A percentile compares a stretch with the other conserved stretches of the same genome.
phyloP scores from a whole-genome alignment of 1,139 yeast species.

The Lodderomyces pseudojiufengensis region DNA sequence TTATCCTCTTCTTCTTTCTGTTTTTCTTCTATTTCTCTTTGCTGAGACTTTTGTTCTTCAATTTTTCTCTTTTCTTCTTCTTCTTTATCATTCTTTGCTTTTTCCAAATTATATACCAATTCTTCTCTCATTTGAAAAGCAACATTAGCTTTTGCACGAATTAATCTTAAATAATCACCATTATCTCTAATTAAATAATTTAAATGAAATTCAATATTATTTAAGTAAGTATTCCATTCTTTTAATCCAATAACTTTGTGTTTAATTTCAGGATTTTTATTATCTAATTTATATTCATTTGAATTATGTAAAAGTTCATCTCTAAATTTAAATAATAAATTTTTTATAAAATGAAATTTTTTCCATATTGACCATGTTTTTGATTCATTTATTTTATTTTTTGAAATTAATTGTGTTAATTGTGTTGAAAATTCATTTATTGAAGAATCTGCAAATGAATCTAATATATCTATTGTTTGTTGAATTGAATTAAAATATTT shows the following conservation, averaged over 20 bases:
- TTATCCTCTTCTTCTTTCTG: conserved; percentile 2
- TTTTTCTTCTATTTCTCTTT: conserved; percentile 1
- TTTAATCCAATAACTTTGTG: conserved; percentile 38
- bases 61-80: conserved; percentile 5
- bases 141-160: conserved; percentile 78
- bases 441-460: conserved; percentile 68
- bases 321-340: conserved; percentile 50
- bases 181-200: conserved; percentile 62
- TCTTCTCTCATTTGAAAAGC: conserved; percentile 73
- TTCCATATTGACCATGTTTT: conserved; percentile 67
- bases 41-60: too few species aligned
- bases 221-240: conserved; percentile 49
- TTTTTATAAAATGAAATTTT: conserved; percentile 57
- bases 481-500: conserved; percentile 47
- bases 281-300: conserved; percentile 28
- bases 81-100: conserved; percentile 4
- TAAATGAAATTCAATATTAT: conserved; percentile 59
- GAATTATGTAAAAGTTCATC: conserved; percentile 52
- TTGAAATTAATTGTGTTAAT: conserved; percentile 17
- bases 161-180: conserved; percentile 64
- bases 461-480: conserved; percentile 59
- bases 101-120: conserved; percentile 15
- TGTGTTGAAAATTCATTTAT: conserved; percentile 49
- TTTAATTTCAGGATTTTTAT: conserved; percentile 8
- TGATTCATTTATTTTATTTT: conserved; percentile 26